phyloP scores from a whole-genome alignment of 371 early-diverging fungal species.

The Funneliformis caledonium region DNA sequence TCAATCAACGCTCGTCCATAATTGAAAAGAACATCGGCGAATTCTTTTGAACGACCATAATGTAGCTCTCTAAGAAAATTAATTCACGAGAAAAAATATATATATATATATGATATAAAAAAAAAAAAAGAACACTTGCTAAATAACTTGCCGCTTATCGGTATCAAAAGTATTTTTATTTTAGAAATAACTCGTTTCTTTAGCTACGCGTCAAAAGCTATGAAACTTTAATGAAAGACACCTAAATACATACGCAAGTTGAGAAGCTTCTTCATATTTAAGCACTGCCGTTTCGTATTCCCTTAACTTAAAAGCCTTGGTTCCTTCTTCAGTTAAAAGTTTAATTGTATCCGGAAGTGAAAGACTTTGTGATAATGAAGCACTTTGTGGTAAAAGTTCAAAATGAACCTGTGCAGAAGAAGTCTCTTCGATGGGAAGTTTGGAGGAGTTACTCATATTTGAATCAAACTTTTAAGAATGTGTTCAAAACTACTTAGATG shows the following conservation, averaged over 20 bases:
- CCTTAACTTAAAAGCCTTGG: constrained; percentile 62
- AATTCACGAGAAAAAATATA: constrained; percentile 1
- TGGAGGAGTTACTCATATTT: too few relatives aligned
- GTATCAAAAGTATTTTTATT: neutral
- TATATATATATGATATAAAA: neutral
- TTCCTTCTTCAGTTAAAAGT: constrained; percentile 63
- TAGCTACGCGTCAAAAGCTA: too few relatives aligned
- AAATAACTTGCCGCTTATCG: neutral
- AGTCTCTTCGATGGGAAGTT: too few relatives aligned
- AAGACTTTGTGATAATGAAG: neutral
- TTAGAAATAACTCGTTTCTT: neutral
- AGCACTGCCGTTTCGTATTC: constrained; percentile 66
- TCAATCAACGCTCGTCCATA: constrained; percentile 83
- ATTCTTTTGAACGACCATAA: constrained; percentile 72
- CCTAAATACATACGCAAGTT: constrained; percentile 39
- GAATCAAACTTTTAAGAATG: too few relatives aligned
- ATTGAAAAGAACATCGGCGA: constrained; percentile 77
- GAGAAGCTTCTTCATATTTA: constrained; percentile 70
- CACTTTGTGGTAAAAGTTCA: neutral
- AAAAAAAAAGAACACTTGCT: neutral
- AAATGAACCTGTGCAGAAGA: too few relatives aligned
- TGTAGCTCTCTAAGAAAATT: constrained; percentile 57
- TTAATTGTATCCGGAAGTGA: constrained; percentile 33
- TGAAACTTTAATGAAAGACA: neutral
- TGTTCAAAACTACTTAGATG: too few relatives aligned